Base-by-base conservation (phyloP, 2,329 filamentous ascomycete genomes). In the Aspergillus pseudonomiae region DNA sequence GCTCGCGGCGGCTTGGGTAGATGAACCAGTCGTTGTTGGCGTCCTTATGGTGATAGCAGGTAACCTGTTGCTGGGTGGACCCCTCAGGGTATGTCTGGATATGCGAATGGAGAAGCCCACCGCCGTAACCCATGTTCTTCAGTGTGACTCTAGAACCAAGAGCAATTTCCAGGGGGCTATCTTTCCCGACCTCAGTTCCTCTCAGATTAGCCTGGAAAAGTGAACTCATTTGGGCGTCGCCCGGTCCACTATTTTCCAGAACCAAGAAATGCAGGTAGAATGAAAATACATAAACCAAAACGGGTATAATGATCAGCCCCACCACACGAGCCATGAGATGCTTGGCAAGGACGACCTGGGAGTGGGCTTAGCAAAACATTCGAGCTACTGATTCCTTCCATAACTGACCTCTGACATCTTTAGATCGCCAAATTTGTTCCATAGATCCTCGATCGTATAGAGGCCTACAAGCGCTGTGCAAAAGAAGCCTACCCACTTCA, bases 21-120 rank as follows among this genome's bases (percentile, higher is more conserved):
- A 99, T 94, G 82, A 96, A 97, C 95, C 95, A 99, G 78, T 99
- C 95, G 78, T 99, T 99, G 87, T 99, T 99, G 78, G 94, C 86
- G 83, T 99, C 95, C 79, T 99, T 99, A 85, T 99, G 95, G 81
- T 99, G 95, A 81, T 99, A 99, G 84, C 96, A 99, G 67, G 95
- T 99, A 66, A 99, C 90, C 78, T 99, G 95, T 80, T 99, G 96
- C 81, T 99, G 95, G 59, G 82, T 83, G 43, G 95, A 98, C 36
- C 94, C 95, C 75, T 97, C 94, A 0, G 94, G 94, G 77, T 93
- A 98, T 10, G 93, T 97, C 81, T 98, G 94, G 66, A 97, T 88
- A 83, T 98, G 95, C 48, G 94, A 97, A 81, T 98, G 94, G 53
- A 98, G 89, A 41, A 99, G 88, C 77, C 95, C 95, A 75, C 95